Percentiles rank a stretch among this genome's conserved stretches.
phyloP scores from a whole-genome alignment of 306 rosid genomes.

The Vigna hirtella region DNA sequence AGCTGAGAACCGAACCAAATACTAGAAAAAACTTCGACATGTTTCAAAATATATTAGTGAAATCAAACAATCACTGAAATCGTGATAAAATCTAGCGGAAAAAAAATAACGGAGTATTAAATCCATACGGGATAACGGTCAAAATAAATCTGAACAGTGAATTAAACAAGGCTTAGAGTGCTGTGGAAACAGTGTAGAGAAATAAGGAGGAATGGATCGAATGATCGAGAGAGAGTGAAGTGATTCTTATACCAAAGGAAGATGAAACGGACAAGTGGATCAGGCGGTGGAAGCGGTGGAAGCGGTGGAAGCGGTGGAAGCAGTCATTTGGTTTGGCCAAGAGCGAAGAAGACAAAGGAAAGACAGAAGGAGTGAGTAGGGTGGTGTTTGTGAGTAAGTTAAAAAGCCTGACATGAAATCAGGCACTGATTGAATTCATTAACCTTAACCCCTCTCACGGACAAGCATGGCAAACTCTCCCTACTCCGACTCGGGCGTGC shows the following conservation, averaged over 20 bases:
- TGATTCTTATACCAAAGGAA: conserved; percentile 46
- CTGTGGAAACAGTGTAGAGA: neutral
- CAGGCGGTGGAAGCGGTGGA: conserved; percentile 16
- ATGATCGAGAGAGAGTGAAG: neutral
- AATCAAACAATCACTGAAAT: conserved; percentile 11
- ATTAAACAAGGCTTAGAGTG: neutral
- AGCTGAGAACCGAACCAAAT: conserved; percentile 10
- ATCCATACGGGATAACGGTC: neutral
- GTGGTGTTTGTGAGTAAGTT: neutral
- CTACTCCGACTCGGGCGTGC: conserved; percentile 47
- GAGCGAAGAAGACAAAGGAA: neutral
- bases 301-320: neutral
- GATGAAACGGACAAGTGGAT: conserved; percentile 35
- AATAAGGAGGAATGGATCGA: conserved; percentile 23
- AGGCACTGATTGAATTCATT: neutral
- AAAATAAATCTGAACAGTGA: conserved; percentile 25
- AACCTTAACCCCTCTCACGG: conserved; percentile 49
- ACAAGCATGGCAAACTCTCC: conserved; percentile 44
- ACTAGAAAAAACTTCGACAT: conserved; percentile 2
- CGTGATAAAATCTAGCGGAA: neutral
- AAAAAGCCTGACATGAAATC: neutral
- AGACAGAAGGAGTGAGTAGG: conserved; percentile 1
- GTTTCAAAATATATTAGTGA: neutral
- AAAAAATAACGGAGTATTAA: neutral
- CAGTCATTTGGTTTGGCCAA: conserved; percentile 27